Percentiles rank a stretch among this genome's conserved stretches.
Conservation (phyloP, 306 rosid genomes). For the Castanospermum australe region DNA sequence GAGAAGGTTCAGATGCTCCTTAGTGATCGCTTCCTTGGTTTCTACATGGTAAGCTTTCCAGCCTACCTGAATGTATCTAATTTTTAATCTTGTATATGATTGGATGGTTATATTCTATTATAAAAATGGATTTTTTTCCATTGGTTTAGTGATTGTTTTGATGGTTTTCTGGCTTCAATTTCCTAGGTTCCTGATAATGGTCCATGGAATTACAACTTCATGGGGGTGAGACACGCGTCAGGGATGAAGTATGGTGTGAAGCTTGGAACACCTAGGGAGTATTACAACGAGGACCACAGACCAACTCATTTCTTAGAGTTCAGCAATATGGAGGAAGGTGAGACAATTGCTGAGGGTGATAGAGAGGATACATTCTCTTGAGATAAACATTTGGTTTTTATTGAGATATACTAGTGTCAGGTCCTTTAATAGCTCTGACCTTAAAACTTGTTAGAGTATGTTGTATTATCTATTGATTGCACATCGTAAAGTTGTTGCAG, state of each 20-base stretch:
- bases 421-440: not conserved
- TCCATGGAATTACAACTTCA: constrained; percentile 98
- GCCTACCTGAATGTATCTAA: not conserved
- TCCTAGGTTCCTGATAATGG: constrained; percentile 88
- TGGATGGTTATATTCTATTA: not conserved
- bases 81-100: not conserved
- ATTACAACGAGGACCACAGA: constrained; percentile 92
- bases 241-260: constrained; percentile 90
- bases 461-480: constrained; percentile 18
- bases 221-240: constrained; percentile 95
- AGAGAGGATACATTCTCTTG: constrained; percentile 79
- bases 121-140: not conserved
- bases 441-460: not conserved
- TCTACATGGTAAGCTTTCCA: constrained; percentile 77
- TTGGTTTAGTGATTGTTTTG: not conserved
- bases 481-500: constrained; percentile 10
- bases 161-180: constrained; percentile 9
- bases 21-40: constrained; percentile 97
- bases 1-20: constrained; percentile 99
- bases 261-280: constrained; percentile 89
- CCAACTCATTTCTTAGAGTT: constrained; percentile 97
- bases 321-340: constrained; percentile 94
- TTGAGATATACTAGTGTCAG: not conserved
- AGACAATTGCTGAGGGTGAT: constrained; percentile 71
- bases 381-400: not conserved